Percentiles rank a stretch among this genome's conserved stretches.
Conservation (phyloP, 169 alveolate genomes). For the Miamiensis avidus region DNA sequence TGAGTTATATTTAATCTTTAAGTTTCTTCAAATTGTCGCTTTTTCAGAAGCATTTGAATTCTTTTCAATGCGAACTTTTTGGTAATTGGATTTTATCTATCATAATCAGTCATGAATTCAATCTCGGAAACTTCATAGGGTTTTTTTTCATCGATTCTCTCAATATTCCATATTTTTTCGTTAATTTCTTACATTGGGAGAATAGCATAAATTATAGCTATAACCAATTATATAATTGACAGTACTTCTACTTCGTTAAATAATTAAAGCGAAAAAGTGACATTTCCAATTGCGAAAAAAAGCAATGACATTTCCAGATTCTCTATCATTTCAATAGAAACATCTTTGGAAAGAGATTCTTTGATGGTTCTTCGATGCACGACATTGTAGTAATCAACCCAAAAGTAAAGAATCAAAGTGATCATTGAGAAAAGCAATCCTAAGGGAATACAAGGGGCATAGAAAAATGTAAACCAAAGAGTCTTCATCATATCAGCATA, state of each 20-base stretch:
- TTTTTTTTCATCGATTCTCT: slow-evolving; percentile 22
- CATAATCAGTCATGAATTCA: slow-evolving; percentile 32
- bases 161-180: slow-evolving; percentile 28
- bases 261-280: slow-evolving; percentile 2
- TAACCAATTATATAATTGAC: slow-evolving; percentile 1
- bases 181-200: slow-evolving; percentile 22
- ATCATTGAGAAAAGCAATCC: slow-evolving; percentile 30
- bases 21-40: too few species aligned
- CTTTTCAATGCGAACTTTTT: slow-evolving; percentile 29
- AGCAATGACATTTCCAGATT: slow-evolving; percentile 19
- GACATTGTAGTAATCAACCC: slow-evolving; percentile 38
- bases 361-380: slow-evolving; percentile 43
- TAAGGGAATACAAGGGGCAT: slow-evolving; percentile 29
- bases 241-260: slow-evolving; percentile 8
- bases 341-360: slow-evolving; percentile 27
- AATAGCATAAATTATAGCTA: not conserved
- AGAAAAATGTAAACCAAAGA: slow-evolving; percentile 47
- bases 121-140: slow-evolving; percentile 25
- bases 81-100: slow-evolving; percentile 44
- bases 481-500: slow-evolving; percentile 51
- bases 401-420: slow-evolving; percentile 27
- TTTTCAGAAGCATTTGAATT: not conserved
- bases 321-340: slow-evolving; percentile 36
- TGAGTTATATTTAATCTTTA: too few species aligned
- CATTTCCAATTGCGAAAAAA: slow-evolving; percentile 29